A percentile compares a stretch with the other conserved stretches of the same genome.
These are phyloP conservation scores for Gossypium thurberi DNA, from an alignment of 345 rosid species.

Conservation along the genomic window DNA sequence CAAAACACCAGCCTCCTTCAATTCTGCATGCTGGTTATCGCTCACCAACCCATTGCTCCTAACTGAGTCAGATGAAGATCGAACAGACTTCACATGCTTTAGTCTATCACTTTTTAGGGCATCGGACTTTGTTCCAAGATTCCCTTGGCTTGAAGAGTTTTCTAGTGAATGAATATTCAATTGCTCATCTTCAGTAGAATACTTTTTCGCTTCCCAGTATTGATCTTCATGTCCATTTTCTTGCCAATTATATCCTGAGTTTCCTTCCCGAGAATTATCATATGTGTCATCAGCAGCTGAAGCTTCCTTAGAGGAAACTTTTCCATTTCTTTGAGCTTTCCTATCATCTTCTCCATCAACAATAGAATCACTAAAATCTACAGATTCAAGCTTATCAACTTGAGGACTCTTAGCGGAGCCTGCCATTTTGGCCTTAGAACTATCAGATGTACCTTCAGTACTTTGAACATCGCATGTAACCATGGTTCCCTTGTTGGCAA, in stretches of 20 bases:
- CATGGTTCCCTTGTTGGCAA: conserved; percentile 7
- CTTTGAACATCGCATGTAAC: neutral
- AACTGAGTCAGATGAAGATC: conserved; percentile 50
- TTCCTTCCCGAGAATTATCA: conserved; percentile 21
- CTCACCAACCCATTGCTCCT: conserved; percentile 37
- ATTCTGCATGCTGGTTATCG: conserved; percentile 29
- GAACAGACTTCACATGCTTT: conserved; percentile 74
- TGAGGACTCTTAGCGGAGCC: neutral
- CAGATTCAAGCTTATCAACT: conserved; percentile 12
- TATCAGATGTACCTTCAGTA: conserved; percentile 7
- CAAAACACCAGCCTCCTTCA: conserved; percentile 24
- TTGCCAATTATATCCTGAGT: conserved; percentile 10
- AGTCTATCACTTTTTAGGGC: conserved; percentile 41
- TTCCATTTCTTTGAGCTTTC: conserved; percentile 10
- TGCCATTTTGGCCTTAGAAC: neutral
- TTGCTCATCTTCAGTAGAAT: conserved; percentile 24
- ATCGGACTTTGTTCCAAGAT: conserved; percentile 28
- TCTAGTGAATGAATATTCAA: conserved; percentile 16
- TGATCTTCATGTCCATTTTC: conserved; percentile 16
- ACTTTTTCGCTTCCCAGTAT: conserved; percentile 14
- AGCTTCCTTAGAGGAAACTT: conserved; percentile 15
- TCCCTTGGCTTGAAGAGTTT: conserved; percentile 26
- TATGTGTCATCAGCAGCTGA: conserved; percentile 11
- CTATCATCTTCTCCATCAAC: conserved; percentile 17
- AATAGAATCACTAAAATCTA: conserved; percentile 4